Conservation (phyloP, 768 basidiomycete genomes). For the Psilocybe azurescens region DNA sequence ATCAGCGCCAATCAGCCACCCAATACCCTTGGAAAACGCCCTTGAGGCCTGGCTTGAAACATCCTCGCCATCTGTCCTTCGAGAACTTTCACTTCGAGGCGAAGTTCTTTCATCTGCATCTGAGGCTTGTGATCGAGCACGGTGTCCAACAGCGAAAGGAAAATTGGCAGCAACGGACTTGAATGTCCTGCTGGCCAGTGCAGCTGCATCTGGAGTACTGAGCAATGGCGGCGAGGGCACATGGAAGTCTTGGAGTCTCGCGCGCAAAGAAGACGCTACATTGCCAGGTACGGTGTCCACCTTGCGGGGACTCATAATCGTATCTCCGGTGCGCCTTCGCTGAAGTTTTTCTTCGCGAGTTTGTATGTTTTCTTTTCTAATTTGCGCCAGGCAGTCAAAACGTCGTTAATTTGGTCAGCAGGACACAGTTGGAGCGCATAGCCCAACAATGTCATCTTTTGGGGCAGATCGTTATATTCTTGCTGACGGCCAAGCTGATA, state of each 20-base stretch:
- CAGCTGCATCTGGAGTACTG: slow-evolving; percentile 79
- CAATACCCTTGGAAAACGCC: slow-evolving; percentile 88
- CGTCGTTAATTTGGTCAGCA: slow-evolving; percentile 73
- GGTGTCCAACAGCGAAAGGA: slow-evolving; percentile 62
- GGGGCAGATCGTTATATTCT: slow-evolving; percentile 70
- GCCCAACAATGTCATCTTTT: slow-evolving; percentile 76
- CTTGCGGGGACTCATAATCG: slow-evolving; percentile 8
- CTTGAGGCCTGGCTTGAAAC: slow-evolving; percentile 78
- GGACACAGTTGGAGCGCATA: slow-evolving; percentile 89
- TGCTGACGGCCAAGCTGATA: slow-evolving; percentile 86
- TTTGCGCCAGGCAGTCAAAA: slow-evolving; percentile 80
- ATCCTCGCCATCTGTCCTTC: slow-evolving; percentile 57
- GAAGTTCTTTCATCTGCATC: slow-evolving; percentile 50
- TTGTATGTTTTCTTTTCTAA: slow-evolving; percentile 69
- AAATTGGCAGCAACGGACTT: slow-evolving; percentile 77
- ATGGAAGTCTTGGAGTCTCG: slow-evolving; percentile 67
- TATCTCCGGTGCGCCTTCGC: slow-evolving; percentile 16
- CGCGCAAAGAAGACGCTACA: slow-evolving; percentile 58
- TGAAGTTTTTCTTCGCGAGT: slow-evolving; percentile 46
- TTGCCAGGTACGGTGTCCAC: slow-evolving; percentile 32
- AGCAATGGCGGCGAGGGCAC: slow-evolving; percentile 73
- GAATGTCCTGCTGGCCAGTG: slow-evolving; percentile 81
- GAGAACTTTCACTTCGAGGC: slow-evolving; percentile 40
- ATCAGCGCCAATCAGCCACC: slow-evolving; percentile 94
- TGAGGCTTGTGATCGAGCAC: slow-evolving; percentile 41